These are phyloP conservation scores for Dipteronia sinensis DNA, from an alignment of 345 rosid genomes.

Conservation along the genomic window DNA sequence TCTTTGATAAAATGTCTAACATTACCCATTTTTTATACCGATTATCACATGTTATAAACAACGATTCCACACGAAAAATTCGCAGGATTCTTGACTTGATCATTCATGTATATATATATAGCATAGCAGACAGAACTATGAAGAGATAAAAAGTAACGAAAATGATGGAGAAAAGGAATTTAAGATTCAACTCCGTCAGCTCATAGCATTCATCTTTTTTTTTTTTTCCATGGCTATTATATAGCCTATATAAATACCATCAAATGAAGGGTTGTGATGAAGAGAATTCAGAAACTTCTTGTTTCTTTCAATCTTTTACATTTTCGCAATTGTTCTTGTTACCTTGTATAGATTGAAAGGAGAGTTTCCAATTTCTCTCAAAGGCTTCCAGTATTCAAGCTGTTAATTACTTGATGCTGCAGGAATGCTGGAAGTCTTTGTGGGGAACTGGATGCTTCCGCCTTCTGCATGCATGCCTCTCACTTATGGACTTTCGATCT, in stretches of 20 bases:
- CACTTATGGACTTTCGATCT: neutral
- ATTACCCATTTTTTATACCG: too few relatives aligned
- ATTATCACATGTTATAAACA: too few relatives aligned
- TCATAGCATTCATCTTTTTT: too few relatives aligned
- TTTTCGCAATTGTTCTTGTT: neutral
- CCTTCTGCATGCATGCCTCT: neutral
- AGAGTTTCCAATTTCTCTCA: neutral
- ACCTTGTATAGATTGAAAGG: neutral
- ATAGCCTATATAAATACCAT: slow-evolving; percentile 5
- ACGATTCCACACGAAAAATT: too few relatives aligned
- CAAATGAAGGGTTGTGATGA: neutral
- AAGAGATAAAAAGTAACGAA: neutral
- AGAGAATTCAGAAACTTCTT: neutral
- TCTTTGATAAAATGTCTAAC: too few relatives aligned
- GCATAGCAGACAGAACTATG: neutral
- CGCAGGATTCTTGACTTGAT: too few relatives aligned
- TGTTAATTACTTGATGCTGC: too few relatives aligned
- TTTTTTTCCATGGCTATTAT: neutral
- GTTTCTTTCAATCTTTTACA: neutral
- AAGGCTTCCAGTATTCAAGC: slow-evolving; percentile 7
- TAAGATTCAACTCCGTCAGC: neutral
- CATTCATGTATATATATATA: too few relatives aligned
- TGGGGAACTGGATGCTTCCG: slow-evolving; percentile 16
- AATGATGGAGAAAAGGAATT: too few relatives aligned
- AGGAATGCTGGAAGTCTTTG: slow-evolving; percentile 18